Base-by-base conservation (phyloP, 202 grass and related monocot species). In the Carex sylvatica region DNA sequence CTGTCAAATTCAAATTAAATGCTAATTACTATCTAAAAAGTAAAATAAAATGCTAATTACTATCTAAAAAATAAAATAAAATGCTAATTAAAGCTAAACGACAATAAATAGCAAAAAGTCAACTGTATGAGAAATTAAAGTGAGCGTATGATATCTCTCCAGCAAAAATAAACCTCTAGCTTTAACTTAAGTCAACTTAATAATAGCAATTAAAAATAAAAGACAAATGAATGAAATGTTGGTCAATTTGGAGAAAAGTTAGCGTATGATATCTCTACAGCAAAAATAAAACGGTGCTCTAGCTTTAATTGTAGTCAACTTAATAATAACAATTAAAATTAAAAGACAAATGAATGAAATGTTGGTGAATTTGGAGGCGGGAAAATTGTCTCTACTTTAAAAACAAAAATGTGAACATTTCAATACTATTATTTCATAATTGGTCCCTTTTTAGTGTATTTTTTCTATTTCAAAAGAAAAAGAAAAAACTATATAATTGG, bases 271-370 rank as follows among this genome's bases (percentile, higher is more conserved):
- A 68, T 68, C 65, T 38, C 5, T 40, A 5, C 65, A 69, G 38
- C 15, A 55, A 55, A 55, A 55, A 55, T 55, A 16, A 55, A 55
- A 5, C 38, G 6, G 38, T 55, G 53, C 15, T 18, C 14, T 55
- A 55, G 53, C 15, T 55, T n/a, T 40, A 38, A 69, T 33, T 19
- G 15, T 69, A 40, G 59, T 23, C 59, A 61, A 61, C 59, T 61
- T 23, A 61, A 9, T 61, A n/a, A 61, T 61, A 9, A 23, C 53
- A 24, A 61, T 24, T 61, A 23, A 9, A 55, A 40, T 18, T 19
- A 69, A 69, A 6, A n/a, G 33, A 69, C 33, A 69, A 69, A 38
- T n/a, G n/a, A 38, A 40, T 69, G 65, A 69, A 69, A 69, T 69
- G 15, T n/a, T 42, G 16, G n/a, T 69, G 35, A n/a, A 69, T 69